Evolutionary conservation across 192 early-diverging fungal genomes (phyloP).

Genomic region (Backusella westeae): DNA sequence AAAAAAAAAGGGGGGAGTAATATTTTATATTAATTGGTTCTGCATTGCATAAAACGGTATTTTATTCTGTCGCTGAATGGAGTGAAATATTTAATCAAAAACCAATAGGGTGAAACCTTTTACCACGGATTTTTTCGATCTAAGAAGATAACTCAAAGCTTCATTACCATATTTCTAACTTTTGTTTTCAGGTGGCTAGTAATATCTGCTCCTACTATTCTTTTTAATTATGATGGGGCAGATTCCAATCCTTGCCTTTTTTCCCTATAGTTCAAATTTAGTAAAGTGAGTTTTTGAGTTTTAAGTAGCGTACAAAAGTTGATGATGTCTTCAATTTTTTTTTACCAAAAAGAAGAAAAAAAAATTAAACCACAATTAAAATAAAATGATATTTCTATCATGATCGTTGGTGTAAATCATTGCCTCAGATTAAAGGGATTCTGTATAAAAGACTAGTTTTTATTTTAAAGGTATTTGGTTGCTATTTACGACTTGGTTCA

Average conservation of each 20-base stretch:
- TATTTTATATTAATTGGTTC: neutral
- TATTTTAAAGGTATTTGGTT: no score
- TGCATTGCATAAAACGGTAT: neutral
- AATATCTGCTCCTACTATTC: neutral
- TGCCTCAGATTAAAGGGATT: neutral
- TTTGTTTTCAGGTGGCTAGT: neutral
- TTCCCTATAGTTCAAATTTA: neutral
- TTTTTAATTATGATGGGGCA: neutral
- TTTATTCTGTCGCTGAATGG: neutral
- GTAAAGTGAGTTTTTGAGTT: neutral
- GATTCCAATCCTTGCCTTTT: neutral
- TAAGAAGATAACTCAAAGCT: neutral
- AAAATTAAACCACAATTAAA: neutral
- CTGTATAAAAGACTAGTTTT: neutral
- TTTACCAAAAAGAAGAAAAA: neutral
- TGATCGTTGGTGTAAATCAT: neutral
- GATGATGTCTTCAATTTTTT: neutral
- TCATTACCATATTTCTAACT: neutral
- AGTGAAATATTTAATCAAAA: neutral
- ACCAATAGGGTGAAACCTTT: neutral
- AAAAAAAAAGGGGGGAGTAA: neutral
- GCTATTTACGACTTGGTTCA: neutral
- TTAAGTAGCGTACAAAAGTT: no score
- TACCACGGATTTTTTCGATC: neutral
- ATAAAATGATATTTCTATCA: neutral